These are phyloP conservation scores for Hemisphaericaspora lyxosophila DNA, from an alignment of 1,139 yeast species.

Conservation along the genomic window DNA sequence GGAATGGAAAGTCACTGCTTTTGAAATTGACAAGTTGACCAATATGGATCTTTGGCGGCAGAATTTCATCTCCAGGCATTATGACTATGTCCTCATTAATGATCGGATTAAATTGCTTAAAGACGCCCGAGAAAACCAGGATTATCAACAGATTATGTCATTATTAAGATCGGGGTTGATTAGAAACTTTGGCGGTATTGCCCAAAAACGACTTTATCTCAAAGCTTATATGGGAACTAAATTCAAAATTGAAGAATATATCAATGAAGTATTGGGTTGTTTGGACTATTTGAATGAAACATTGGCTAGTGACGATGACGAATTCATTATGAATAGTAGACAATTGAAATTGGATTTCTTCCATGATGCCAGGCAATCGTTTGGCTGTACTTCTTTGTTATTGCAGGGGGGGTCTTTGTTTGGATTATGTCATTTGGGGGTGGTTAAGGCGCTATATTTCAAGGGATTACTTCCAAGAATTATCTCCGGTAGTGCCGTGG, in stretches of 20 bases:
- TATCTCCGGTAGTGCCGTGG: slow-evolving; percentile 91
- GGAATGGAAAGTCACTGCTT: slow-evolving; percentile 63
- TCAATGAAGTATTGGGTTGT: slow-evolving; percentile 71
- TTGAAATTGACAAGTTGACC: slow-evolving; percentile 61
- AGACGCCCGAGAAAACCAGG: slow-evolving; percentile 61
- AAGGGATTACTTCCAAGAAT: slow-evolving; percentile 79
- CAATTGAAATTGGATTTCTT: slow-evolving; percentile 79
- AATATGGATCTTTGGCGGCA: slow-evolving; percentile 83
- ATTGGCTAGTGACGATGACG: slow-evolving; percentile 30
- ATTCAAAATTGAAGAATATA: slow-evolving; percentile 80
- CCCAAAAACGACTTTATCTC: slow-evolving; percentile 75
- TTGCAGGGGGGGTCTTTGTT: slow-evolving; percentile 93
- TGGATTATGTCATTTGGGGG: slow-evolving; percentile 92
- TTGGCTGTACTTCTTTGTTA: slow-evolving; percentile 86
- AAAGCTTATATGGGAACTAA: slow-evolving; percentile 89
- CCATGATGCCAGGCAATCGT: slow-evolving; percentile 85
- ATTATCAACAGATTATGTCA: slow-evolving; percentile 60
- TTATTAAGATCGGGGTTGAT: slow-evolving; percentile 79
- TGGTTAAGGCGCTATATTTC: slow-evolving; percentile 73
- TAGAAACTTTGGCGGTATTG: slow-evolving; percentile 88
- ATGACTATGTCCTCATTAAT: slow-evolving; percentile 80
- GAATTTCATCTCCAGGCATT: slow-evolving; percentile 76
- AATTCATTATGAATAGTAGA: slow-evolving; percentile 46
- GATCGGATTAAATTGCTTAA: slow-evolving; percentile 66
- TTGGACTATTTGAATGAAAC: slow-evolving; percentile 54